A percentile compares a stretch with the other conserved stretches of the same genome.
Conservation (phyloP, 2,329 filamentous ascomycete species). For the Onygenales sp. region DNA sequence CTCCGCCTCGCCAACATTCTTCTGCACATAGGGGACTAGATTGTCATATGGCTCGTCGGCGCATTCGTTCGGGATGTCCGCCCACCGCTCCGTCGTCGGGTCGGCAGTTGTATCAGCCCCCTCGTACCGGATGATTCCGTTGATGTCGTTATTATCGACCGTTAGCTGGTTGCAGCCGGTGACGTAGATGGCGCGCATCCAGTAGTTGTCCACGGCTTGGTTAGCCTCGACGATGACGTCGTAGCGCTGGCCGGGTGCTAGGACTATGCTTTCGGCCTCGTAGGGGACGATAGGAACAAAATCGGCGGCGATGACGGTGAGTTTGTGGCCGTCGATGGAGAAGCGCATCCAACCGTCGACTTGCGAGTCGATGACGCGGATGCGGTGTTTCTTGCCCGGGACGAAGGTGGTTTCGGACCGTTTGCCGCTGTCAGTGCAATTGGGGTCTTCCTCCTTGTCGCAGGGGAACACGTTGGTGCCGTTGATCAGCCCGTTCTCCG, state of each 20-base stretch:
- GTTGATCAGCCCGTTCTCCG: slow-evolving; percentile 15
- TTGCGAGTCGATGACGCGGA: slow-evolving; percentile 32
- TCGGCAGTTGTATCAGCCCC: slow-evolving; percentile 5
- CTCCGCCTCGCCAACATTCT: background rate
- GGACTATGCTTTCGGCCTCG: slow-evolving; percentile 34
- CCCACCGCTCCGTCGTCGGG: slow-evolving; percentile 13
- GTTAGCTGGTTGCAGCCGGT: slow-evolving; percentile 24
- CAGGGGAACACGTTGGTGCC: slow-evolving; percentile 6
- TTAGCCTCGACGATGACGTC: slow-evolving; percentile 25
- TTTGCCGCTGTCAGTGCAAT: background rate
- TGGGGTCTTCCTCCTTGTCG: background rate
- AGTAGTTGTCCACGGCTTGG: slow-evolving; percentile 19
- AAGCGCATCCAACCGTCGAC: slow-evolving; percentile 45
- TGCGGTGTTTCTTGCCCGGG: slow-evolving; percentile 22
- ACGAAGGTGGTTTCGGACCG: slow-evolving; percentile 8
- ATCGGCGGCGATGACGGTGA: slow-evolving; percentile 50
- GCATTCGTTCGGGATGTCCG: slow-evolving; percentile 14
- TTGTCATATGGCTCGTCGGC: slow-evolving; percentile 16
- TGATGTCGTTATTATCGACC: slow-evolving; percentile 30
- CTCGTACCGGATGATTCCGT: slow-evolving; percentile 40
- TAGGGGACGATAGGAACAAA: slow-evolving; percentile 51
- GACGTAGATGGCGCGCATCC: slow-evolving; percentile 39
- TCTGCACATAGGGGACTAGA: background rate
- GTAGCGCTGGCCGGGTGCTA: slow-evolving; percentile 26
- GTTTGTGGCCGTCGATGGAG: slow-evolving; percentile 41